Evolutionary conservation across 345 rosid genomes (phyloP).

Genomic region (Eucalyptus tenuipes): DNA sequence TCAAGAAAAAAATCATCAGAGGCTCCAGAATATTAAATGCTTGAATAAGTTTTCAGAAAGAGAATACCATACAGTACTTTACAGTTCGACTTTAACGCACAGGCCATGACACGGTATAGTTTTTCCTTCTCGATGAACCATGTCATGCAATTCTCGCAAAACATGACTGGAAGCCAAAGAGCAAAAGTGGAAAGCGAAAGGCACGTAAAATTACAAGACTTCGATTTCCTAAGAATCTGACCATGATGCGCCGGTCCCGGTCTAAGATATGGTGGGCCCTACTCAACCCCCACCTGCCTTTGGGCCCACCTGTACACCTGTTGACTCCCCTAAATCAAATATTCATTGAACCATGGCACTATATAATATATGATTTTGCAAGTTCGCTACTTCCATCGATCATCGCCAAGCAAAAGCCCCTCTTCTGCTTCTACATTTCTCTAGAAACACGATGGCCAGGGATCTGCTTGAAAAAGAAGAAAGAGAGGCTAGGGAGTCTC

Average conservation of each 20-base stretch:
- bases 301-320: not conserved
- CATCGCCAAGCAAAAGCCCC: not conserved
- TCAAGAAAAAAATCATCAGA: too few species aligned
- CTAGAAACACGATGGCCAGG: accelerated
- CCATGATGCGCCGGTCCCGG: accelerated
- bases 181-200: too few species aligned
- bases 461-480: not conserved
- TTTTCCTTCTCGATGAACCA: too few species aligned
- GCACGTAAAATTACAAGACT: too few species aligned
- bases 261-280: not conserved
- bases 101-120: too few species aligned
- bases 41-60: too few species aligned
- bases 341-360: not conserved
- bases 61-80: accelerated
- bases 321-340: accelerated
- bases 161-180: accelerated
- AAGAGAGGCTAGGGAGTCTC: not conserved
- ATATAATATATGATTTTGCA: not conserved
- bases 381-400: too few species aligned
- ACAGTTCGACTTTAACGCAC: accelerated
- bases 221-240: too few species aligned
- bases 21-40: too few species aligned
- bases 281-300: accelerated
- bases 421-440: not conserved
- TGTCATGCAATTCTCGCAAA: too few species aligned